Evolutionary conservation across 2,329 filamentous ascomycete species (phyloP).

Genomic region (Aurifilum marmelostoma): DNA sequence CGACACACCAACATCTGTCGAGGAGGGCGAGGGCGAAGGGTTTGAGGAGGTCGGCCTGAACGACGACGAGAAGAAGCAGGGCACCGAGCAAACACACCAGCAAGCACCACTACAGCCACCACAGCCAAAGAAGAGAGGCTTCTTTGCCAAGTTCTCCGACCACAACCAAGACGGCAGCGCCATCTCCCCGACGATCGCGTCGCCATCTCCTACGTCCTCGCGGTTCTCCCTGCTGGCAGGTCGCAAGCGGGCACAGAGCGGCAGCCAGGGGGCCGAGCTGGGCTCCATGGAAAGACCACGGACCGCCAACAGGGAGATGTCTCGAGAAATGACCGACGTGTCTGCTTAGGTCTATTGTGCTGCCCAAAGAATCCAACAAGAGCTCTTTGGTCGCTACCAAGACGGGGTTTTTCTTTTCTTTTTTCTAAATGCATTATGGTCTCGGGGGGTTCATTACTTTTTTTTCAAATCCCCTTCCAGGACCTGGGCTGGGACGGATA

Average conservation of each 20-base stretch:
- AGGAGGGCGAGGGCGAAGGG: conserved; percentile 45
- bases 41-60: conserved; percentile 91
- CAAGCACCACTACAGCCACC: conserved; percentile 37
- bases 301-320: conserved; percentile 31
- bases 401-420: neutral
- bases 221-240: conserved; percentile 67
- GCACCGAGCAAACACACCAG: conserved; percentile 29
- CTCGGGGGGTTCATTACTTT: neutral
- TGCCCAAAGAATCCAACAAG: no score
- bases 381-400: conserved; percentile 5
- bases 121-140: conserved; percentile 66
- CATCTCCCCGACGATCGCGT: conserved; percentile 36
- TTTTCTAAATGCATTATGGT: no score
- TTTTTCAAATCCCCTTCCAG: conserved; percentile 2
- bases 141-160: conserved; percentile 82
- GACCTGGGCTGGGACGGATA: conserved; percentile 13
- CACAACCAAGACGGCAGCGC: conserved; percentile 39
- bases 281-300: conserved; percentile 59
- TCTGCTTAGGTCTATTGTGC: conserved; percentile 23
- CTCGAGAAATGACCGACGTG: conserved; percentile 26
- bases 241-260: conserved; percentile 72
- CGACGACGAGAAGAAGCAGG: conserved; percentile 69
- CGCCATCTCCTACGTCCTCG: conserved; percentile 49
- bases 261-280: conserved; percentile 73
- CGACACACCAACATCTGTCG: conserved; percentile 70